phyloP scores from a whole-genome alignment of 2,329 filamentous ascomycete genomes.

The Ilyonectria destructans region DNA sequence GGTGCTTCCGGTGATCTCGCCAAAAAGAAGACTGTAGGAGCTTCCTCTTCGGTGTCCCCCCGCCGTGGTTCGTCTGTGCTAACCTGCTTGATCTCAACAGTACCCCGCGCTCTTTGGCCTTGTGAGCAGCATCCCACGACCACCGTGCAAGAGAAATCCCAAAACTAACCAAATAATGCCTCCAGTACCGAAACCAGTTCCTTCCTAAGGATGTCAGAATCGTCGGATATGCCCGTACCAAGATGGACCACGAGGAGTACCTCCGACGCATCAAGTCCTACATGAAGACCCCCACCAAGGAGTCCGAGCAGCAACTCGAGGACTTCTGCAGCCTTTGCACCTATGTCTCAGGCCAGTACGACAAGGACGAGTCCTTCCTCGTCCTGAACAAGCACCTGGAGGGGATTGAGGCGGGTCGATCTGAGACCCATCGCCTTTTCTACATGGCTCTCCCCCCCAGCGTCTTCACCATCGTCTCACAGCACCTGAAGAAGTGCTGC shows the following conservation, averaged over 20 bases:
- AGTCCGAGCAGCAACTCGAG: slow-evolving; percentile 94
- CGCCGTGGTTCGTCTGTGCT: slow-evolving; percentile 41
- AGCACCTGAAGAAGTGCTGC: slow-evolving; percentile 97
- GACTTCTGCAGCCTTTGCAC: slow-evolving; percentile 91
- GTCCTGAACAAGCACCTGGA: slow-evolving; percentile 88
- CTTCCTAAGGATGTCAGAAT: slow-evolving; percentile 97
- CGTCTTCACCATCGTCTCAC: slow-evolving; percentile 97
- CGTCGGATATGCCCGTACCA: slow-evolving; percentile 98
- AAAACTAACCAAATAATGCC: slow-evolving; percentile 27
- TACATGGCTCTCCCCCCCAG: slow-evolving; percentile 99
- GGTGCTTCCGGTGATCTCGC: slow-evolving; percentile 97
- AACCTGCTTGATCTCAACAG: slow-evolving; percentile 62
- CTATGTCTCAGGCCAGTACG: slow-evolving; percentile 98
- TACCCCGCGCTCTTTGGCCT: slow-evolving; percentile 98
- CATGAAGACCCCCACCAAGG: slow-evolving; percentile 99
- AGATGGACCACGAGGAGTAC: slow-evolving; percentile 99
- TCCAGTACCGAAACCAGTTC: slow-evolving; percentile 97
- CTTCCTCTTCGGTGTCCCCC: slow-evolving; percentile 32
- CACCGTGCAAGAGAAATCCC: not conserved
- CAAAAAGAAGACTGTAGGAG: slow-evolving; percentile 97
- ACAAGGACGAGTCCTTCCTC: slow-evolving; percentile 95
- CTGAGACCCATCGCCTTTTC: slow-evolving; percentile 93
- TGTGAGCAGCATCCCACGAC: slow-evolving; percentile 71
- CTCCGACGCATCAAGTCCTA: slow-evolving; percentile 95
- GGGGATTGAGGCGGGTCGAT: slow-evolving; percentile 85